These are phyloP conservation scores for Biscutella laevigata DNA, from an alignment of 441 rosid genomes.

Conservation along the genomic window DNA sequence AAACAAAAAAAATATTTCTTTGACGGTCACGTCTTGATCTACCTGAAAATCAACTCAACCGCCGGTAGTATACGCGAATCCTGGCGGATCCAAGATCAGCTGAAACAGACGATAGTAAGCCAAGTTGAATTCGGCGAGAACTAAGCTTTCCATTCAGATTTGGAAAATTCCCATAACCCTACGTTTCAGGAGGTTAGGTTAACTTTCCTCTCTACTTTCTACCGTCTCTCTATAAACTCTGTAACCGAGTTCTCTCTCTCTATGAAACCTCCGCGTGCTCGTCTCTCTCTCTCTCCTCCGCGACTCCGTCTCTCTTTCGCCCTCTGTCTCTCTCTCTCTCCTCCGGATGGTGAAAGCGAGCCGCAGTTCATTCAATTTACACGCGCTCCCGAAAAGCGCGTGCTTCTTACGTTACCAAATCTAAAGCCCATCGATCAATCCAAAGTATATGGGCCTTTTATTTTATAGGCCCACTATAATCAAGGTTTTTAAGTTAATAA, in stretches of 20 bases:
- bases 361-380: slow-evolving; percentile 16
- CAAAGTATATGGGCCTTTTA: neutral
- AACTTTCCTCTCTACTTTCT: neutral
- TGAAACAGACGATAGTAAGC: slow-evolving; percentile 24
- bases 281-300: slow-evolving; percentile 18
- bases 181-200: slow-evolving; percentile 27
- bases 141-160: slow-evolving; percentile 57
- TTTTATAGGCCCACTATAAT: neutral
- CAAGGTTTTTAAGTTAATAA: too few relatives aligned
- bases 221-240: slow-evolving; percentile 1
- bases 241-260: neutral
- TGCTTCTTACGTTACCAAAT: slow-evolving; percentile 21
- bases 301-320: slow-evolving; percentile 26
- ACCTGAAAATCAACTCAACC: slow-evolving; percentile 31
- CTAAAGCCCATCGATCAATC: slow-evolving; percentile 8
- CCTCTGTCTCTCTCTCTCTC: too few relatives aligned
- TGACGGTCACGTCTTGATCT: slow-evolving; percentile 17
- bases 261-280: slow-evolving; percentile 15
- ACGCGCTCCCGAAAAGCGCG: slow-evolving; percentile 30
- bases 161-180: slow-evolving; percentile 38
- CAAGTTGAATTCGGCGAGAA: slow-evolving; percentile 27
- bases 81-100: slow-evolving; percentile 34
- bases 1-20: neutral
- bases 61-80: slow-evolving; percentile 31
- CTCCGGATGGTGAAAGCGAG: slow-evolving; percentile 28